Evolutionary conservation across 345 rosid genomes (phyloP).

Genomic region (Brassica carinata): DNA sequence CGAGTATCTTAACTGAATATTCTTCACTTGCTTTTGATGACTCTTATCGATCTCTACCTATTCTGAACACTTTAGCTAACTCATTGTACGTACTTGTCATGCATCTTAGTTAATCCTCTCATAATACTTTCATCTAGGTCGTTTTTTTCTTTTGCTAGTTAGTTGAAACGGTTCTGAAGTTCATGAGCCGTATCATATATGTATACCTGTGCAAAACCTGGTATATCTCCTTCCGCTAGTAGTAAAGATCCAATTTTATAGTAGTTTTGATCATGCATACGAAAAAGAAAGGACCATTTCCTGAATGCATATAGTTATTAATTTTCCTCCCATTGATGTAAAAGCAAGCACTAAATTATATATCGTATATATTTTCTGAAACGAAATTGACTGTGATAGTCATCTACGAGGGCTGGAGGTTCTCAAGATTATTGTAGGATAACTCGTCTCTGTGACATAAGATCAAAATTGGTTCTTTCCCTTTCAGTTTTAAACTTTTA

Average conservation of each 20-base stretch:
- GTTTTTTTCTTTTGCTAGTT: background rate
- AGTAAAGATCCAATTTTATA: constrained; percentile 14
- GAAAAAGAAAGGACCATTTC: constrained; percentile 5
- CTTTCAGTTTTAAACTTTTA: background rate
- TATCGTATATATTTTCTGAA: background rate
- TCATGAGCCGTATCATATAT: constrained; percentile 12
- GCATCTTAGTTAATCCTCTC: background rate
- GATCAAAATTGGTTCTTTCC: background rate
- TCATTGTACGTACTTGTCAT: background rate
- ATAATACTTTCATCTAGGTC: background rate
- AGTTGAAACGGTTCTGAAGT: constrained; percentile 15
- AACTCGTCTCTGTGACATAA: constrained; percentile 14
- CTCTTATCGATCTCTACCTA: background rate
- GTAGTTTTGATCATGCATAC: constrained; percentile 12
- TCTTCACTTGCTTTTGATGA: constrained; percentile 1
- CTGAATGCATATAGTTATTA: background rate
- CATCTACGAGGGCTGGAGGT: background rate
- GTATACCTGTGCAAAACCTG: background rate
- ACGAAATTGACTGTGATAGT: background rate
- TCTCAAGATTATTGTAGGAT: background rate
- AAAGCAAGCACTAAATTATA: constrained; percentile 13
- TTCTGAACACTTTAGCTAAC: background rate
- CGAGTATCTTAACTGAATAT: background rate
- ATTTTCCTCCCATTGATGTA: constrained; percentile 18
- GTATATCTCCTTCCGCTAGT: background rate